Evolutionary conservation across 306 rosid species (phyloP).

Genomic region (Pterocarpus santalinus): DNA sequence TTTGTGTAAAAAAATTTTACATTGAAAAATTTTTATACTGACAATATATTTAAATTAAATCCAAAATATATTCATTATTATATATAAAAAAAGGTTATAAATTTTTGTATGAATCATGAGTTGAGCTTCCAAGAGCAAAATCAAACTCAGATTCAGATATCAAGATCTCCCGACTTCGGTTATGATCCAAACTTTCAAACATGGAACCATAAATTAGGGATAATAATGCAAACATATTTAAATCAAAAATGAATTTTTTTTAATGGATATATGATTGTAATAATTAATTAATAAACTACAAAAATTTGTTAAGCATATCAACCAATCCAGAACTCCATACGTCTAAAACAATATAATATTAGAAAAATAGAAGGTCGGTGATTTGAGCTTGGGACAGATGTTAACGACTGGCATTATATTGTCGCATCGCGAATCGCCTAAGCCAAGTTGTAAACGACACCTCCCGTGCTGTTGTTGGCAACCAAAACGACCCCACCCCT

Average conservation of each 20-base stretch:
- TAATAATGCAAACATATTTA: neutral
- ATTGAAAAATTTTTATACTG: too few species aligned
- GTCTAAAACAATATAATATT: neutral
- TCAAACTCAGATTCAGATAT: too few species aligned
- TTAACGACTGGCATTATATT: slow-evolving; percentile 38
- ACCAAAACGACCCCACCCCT: slow-evolving; percentile 51
- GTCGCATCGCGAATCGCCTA: slow-evolving; percentile 40
- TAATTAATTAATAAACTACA: neutral
- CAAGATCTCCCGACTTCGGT: too few species aligned
- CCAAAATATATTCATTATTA: too few species aligned
- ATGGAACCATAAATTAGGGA: neutral
- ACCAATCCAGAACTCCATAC: neutral
- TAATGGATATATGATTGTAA: neutral
- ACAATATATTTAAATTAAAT: too few species aligned
- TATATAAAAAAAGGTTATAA: too few species aligned
- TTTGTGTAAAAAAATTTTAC: too few species aligned
- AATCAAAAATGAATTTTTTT: neutral
- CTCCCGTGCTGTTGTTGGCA: slow-evolving; percentile 24
- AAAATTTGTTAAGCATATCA: neutral
- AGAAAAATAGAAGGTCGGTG: slow-evolving; percentile 25
- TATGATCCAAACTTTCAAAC: neutral
- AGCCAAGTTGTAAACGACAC: slow-evolving; percentile 51
- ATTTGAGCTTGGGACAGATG: slow-evolving; percentile 14
- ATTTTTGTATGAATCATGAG: too few species aligned
- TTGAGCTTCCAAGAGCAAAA: too few species aligned